Evolutionary conservation across 2,329 filamentous ascomycete species (phyloP).

Genomic region (Penicillium sp.): DNA sequence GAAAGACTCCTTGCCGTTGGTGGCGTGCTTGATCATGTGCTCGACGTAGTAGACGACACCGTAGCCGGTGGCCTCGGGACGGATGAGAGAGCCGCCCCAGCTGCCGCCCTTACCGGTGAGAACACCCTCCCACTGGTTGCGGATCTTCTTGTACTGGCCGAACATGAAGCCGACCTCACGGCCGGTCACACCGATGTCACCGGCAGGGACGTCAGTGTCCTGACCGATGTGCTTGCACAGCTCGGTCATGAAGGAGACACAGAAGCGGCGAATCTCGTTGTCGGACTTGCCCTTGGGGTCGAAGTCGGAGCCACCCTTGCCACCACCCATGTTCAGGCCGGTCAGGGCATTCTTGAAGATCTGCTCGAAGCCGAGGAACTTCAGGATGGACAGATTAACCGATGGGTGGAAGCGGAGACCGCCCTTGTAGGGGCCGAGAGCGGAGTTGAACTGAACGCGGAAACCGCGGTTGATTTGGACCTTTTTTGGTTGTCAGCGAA

Average conservation of each 20-base stretch:
- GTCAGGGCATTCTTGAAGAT: constrained; percentile 99
- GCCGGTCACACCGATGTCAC: constrained; percentile 89
- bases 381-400: constrained; percentile 65
- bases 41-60: constrained; percentile 94
- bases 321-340: constrained; percentile 91
- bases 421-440: constrained; percentile 96
- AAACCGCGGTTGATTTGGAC: constrained; percentile 91
- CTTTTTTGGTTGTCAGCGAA: constrained; percentile 33
- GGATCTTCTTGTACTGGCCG: constrained; percentile 82
- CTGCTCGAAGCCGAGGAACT: constrained; percentile 98
- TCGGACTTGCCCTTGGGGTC: constrained; percentile 98
- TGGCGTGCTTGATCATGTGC: constrained; percentile 89
- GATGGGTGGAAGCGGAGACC: constrained; percentile 86
- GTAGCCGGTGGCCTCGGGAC: constrained; percentile 94
- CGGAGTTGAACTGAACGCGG: constrained; percentile 98
- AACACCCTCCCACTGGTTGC: constrained; percentile 91
- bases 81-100: constrained; percentile 92
- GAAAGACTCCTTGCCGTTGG: constrained; percentile 73
- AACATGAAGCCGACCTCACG: constrained; percentile 95
- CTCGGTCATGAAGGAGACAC: constrained; percentile 92
- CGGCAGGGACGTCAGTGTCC: constrained; percentile 92
- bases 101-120: constrained; percentile 89
- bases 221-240: constrained; percentile 93
- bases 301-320: constrained; percentile 96
- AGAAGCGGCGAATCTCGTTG: constrained; percentile 96